Percentiles rank a stretch among this genome's conserved stretches.
Conservation (phyloP, 1,284 basidiomycete genomes). For the Phellinidium pouzarii region DNA sequence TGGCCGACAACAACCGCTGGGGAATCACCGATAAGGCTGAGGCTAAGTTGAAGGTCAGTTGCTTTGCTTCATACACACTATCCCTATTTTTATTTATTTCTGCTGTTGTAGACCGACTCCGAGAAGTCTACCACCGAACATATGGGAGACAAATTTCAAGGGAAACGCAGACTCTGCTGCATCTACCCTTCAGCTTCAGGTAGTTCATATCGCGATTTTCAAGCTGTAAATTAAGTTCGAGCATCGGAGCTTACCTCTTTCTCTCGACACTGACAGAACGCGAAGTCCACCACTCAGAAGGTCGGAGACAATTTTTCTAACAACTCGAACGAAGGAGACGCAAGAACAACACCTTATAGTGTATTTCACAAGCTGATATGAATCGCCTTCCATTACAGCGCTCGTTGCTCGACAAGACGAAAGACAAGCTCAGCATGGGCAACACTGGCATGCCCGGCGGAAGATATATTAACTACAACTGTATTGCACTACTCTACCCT, state of each 20-base stretch:
- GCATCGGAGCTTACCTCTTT: no score
- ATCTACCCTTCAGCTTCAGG: constrained; percentile 39
- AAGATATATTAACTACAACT: no score
- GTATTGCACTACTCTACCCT: no score
- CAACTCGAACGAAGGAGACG: constrained; percentile 33
- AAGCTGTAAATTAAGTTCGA: no score
- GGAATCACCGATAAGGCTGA: constrained; percentile 46
- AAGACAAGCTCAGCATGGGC: constrained; percentile 43
- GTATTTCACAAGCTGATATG: neutral
- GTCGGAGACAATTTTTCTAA: constrained; percentile 37
- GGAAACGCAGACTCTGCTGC: constrained; percentile 31
- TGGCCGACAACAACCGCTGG: constrained; percentile 33
- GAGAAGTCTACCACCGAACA: constrained; percentile 50
- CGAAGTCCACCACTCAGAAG: constrained; percentile 41
- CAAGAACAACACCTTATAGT: constrained; percentile 19
- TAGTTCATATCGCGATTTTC: no score
- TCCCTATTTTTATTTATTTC: neutral
- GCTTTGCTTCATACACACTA: neutral
- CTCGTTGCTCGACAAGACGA: constrained; percentile 42
- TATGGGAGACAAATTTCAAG: constrained; percentile 45
- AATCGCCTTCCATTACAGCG: constrained; percentile 24
- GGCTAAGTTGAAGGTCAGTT: constrained; percentile 38
- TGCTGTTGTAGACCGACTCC: constrained; percentile 37
- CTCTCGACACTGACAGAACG: constrained; percentile 28
- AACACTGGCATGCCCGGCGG: no score